These are phyloP conservation scores for Misopates orontium DNA, from an alignment of 257 asterid species.

Conservation along the genomic window DNA sequence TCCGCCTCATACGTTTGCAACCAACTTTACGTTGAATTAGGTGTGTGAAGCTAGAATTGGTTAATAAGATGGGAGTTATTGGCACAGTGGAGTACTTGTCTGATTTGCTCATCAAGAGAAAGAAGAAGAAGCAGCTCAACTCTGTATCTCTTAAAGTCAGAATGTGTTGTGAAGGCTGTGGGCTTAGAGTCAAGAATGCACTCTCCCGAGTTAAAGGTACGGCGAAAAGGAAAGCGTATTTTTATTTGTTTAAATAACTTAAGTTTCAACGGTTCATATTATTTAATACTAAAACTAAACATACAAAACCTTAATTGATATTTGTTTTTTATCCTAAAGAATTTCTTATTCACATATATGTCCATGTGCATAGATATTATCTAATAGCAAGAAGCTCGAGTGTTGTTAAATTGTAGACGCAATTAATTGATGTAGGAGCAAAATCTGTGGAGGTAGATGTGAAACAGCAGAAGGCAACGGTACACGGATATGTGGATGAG, in stretches of 20 bases:
- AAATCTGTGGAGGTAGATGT: slow-evolving; percentile 80
- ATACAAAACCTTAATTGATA: too few relatives aligned
- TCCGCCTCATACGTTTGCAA: too few relatives aligned
- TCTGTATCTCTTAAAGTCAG: slow-evolving; percentile 73
- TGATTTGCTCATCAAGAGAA: slow-evolving; percentile 57
- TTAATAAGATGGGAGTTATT: slow-evolving; percentile 63
- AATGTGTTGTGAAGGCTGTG: slow-evolving; percentile 96
- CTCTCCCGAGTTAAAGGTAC: slow-evolving; percentile 79
- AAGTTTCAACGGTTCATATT: neutral
- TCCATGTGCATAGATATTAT: too few relatives aligned
- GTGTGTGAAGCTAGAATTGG: too few relatives aligned
- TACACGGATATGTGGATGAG: slow-evolving; percentile 67
- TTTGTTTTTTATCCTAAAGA: neutral
- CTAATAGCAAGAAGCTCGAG: too few relatives aligned
- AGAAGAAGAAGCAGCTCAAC: slow-evolving; percentile 63
- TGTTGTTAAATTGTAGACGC: too few relatives aligned
- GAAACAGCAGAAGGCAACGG: slow-evolving; percentile 91
- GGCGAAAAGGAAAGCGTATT: neutral
- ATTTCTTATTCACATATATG: neutral
- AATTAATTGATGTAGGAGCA: slow-evolving; percentile 50
- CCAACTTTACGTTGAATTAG: too few relatives aligned
- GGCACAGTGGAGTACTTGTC: slow-evolving; percentile 81
- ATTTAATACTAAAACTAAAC: neutral
- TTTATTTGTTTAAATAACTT: neutral
- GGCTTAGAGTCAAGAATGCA: slow-evolving; percentile 62